Evolutionary conservation across 2,329 filamentous ascomycete genomes (phyloP), one percentile per base, ranked within the genome.

Genomic region (Triangularia setosa): DNA sequence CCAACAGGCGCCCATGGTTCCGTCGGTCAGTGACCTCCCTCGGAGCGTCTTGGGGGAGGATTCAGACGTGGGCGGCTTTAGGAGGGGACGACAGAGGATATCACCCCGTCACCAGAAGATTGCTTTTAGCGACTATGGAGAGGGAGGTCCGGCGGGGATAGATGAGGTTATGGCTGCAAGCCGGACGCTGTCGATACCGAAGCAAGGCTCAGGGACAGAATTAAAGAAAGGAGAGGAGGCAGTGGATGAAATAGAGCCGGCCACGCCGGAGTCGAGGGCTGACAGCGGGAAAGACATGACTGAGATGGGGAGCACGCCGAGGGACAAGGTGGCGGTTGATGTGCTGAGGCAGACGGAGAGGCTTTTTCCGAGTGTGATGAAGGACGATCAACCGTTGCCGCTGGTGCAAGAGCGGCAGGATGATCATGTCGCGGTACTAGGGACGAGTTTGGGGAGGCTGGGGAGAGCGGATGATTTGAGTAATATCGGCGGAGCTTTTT

Each of bases 201-300:
- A 24, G 30, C 56, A 30, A 11, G 27, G 27, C n/a, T n/a, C 27
- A 28, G 30, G 25, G 18, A 4, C 35, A 59, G n/a, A 3, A 23
- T 6, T 12, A 21, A 18, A 18, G 35, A 55, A n/a, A 24, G 40
- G 16, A 4, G 27, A 23, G 18, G n/a, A 21, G 57, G 40, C 3
- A 16, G 6, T 28, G 24, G 25, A 11, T 25, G 28, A 6, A 54
- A 55, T 4, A 25, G 23, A 5, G 48, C 56, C 33, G 58, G 58
- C 16, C 35, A 65, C 64, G 62, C 61, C 60, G 21, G 57, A 54
- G 28, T 67, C 65, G 4, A 64, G 54, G 6, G 65, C 64, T 5
- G 67, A 69, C 30, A 67, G 67, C 25, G 67, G 68, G 25, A 68
- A 70, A 55, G 69, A 70, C 25, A 40, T 68, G 23, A 68, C 66